A percentile compares a stretch with the other conserved stretches of the same genome.
These are phyloP conservation scores for Acacia pycnantha DNA, from an alignment of 331 rosid genomes.

Conservation along the genomic window DNA sequence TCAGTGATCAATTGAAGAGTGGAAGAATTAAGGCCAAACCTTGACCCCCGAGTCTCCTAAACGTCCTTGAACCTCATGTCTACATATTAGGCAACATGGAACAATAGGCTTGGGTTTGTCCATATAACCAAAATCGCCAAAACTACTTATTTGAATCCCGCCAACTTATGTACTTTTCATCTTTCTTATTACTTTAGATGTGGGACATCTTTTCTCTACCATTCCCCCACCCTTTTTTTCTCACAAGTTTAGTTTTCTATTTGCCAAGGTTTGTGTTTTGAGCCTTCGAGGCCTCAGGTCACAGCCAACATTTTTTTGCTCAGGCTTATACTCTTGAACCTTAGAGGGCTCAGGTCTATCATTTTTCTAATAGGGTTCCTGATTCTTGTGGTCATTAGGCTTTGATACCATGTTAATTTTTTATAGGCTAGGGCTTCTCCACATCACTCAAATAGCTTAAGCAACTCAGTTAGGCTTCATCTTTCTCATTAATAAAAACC, in stretches of 20 bases:
- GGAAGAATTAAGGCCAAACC: too few species aligned
- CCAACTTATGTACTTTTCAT: neutral
- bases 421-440: neutral
- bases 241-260: too few species aligned
- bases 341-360: neutral
- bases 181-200: neutral
- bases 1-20: too few species aligned
- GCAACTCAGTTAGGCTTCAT: neutral
- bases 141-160: too few species aligned
- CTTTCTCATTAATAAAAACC: conserved; percentile 6
- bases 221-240: neutral
- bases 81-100: too few species aligned
- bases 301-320: too few species aligned
- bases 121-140: neutral
- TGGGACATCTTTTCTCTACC: neutral
- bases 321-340: neutral
- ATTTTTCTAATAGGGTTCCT: neutral
- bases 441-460: neutral
- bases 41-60: too few species aligned
- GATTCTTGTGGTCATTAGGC: neutral
- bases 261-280: too few species aligned
- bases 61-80: too few species aligned
- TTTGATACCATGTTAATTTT: neutral
- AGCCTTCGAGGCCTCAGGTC: neutral
- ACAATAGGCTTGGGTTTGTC: neutral